A percentile compares a stretch with the other conserved stretches of the same genome.
phyloP scores from a whole-genome alignment of 805 yeast species.

The Lachancea thermotolerans region DNA sequence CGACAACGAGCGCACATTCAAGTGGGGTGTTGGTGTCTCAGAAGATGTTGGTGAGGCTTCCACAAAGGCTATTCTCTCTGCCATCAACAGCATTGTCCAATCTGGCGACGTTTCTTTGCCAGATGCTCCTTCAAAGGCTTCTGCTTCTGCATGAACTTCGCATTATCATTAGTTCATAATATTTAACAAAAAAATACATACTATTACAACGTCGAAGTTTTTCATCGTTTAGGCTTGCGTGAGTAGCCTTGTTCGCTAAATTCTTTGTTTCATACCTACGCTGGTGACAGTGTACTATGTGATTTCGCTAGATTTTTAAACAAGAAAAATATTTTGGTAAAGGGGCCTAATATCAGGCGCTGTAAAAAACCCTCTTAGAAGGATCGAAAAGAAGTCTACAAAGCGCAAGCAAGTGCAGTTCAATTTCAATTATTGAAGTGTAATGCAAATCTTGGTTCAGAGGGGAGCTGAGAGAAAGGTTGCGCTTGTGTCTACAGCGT shows the following conservation, averaged over 20 bases:
- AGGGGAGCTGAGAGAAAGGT: conserved; percentile 22
- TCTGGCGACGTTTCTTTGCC: conserved; percentile 26
- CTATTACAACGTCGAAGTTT: not conserved
- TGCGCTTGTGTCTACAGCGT: conserved; percentile 32
- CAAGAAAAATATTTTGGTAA: conserved; percentile 4
- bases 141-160: conserved; percentile 15
- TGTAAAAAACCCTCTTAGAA: not conserved
- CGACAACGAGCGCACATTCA: conserved; percentile 35
- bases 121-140: conserved; percentile 11
- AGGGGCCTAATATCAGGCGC: conserved; percentile 1
- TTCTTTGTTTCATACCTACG: too few species aligned
- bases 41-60: conserved; percentile 88
- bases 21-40: conserved; percentile 92
- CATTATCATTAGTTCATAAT: not conserved
- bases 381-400: not conserved
- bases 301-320: not conserved
- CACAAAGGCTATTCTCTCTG: conserved; percentile 58
- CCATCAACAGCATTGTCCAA: conserved; percentile 42
- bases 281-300: not conserved
- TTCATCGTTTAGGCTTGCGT: not conserved
- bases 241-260: too few species aligned
- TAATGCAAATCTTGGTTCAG: conserved; percentile 23
- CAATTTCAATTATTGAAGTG: not conserved
- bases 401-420: not conserved
- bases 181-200: not conserved